Base-by-base conservation (phyloP, 2,329 filamentous ascomycete genomes). In the Clonostachys rhizophaga region DNA sequence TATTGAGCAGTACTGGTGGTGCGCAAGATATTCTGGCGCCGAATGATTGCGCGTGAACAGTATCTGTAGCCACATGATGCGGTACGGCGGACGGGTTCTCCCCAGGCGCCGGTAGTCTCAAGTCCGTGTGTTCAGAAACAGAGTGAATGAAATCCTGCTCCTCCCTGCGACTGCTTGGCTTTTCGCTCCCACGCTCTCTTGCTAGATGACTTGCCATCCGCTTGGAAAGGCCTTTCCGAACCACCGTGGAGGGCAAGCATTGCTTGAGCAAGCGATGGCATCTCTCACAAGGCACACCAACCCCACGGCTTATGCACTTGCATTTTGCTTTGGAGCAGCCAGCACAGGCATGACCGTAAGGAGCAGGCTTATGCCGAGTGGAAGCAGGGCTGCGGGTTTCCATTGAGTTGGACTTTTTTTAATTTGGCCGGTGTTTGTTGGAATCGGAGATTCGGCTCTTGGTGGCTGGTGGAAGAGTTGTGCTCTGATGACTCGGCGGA, bases 261-360 rank as follows among this genome's bases (percentile, higher is more conserved):
- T 68, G 59, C 53, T 76, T 77, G 2, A 65, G 66, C 5, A 77
- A 60, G 1, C 75, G 71, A 54, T 68, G 60, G 48, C 72, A 75
- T 44, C 67, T 59, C 47, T 71, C 67, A 49, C 69, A 71, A 43
- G 55, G 60, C 5, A 50, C 49, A n/a, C 61, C 65, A 11, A 54
- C 60, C 4, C 52, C 46, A 9, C 62, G 63, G 49, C 70, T 56
- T 47, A 75, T 69, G 56, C 73, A 76, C 53, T 73, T 71, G 59
- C 70, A 74, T 53, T 76, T 76, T 34, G 71, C 69, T 43, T 63
- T 62, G 43, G 70, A 69, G 54, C 72, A 75, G 53, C 70, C 72
- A 34, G 64, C 66, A 50, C 72, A 75, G 2, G 71, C 70, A 42
- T 67, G 58, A n/a, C 70, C 70, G 50, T 73, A 74, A 9, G 43